Evolutionary conservation across 2,329 filamentous ascomycete species (phyloP), one percentile per base, ranked within the genome.

Genomic region (Fusarium virguliforme): DNA sequence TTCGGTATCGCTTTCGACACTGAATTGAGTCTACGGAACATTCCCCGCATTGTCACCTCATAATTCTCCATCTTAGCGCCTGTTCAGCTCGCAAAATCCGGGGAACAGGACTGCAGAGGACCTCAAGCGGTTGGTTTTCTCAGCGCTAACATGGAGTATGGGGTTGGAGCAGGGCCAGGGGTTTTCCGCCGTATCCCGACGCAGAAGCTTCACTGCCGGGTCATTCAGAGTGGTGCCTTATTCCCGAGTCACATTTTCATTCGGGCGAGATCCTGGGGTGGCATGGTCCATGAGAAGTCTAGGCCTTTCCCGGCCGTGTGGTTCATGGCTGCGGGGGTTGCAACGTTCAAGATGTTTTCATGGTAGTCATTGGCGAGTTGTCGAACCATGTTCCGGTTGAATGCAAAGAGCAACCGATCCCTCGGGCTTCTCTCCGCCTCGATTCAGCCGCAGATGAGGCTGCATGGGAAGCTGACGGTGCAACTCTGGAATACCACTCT

Each of bases 181-280:
- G 28, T 51, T 51, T 51, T 32, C 28, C 46, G 28, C 4, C 13
- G 9, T 51, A 51, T 51, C 4, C 28, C 46, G 46, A 51, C 46
- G 18, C 18, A 41, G 40, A 4, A 41, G 40, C 3, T 41, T 26
- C 8, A 6, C 41, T 8, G 8, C 22, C 22, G 13, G 22, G 4
- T 22, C 12, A 26, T 26, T 46, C 2, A 26, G 12, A 26, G 22
- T 26, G 22, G 12, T 26, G 22, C 22, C 22, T 26, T 46, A 26
- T 15, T 8, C 41, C 22, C 22, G 41, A 46, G 7, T 12, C 40
- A 8, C 22, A 43, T 26, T 43, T 2, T 12, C 40, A 24, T 43
- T 12, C 12, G 12, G 40, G 8, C 5, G 26, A 43, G 40, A 41
- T 41, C 4, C 38, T 1, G 6, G 3, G 18, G 13, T 13, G 7